Conservation (phyloP, 202 grass and related monocot species). For the Digitaria exilis region DNA sequence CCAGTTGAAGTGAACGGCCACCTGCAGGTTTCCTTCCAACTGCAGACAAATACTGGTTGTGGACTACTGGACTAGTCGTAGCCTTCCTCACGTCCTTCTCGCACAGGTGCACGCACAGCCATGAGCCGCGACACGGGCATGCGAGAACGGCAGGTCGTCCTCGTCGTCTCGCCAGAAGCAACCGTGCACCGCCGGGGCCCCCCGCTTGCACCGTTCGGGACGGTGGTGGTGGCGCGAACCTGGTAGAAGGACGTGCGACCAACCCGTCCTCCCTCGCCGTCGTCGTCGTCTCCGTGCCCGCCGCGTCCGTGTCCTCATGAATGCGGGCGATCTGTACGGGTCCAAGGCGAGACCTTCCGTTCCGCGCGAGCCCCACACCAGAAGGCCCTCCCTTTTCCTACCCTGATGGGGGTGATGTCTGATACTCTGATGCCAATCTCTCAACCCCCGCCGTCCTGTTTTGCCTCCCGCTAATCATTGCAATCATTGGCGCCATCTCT, state of each 20-base stretch:
- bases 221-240: not conserved
- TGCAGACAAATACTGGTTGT: conserved; percentile 33
- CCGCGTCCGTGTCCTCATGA: conserved; percentile 7
- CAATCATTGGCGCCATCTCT: conserved; percentile 50
- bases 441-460: conserved; percentile 34
- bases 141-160: conserved; percentile 7
- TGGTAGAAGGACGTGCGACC: conserved; percentile 39
- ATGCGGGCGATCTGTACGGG: conserved; percentile 22
- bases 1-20: conserved; percentile 44
- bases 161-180: not conserved
- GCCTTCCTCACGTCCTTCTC: not conserved
- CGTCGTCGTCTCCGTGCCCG: not conserved
- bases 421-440: conserved; percentile 49
- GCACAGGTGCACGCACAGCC: not conserved
- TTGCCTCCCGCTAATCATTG: conserved; percentile 48
- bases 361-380: not conserved
- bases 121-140: not conserved
- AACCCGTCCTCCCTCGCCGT: conserved; percentile 14
- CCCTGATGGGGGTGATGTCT: too few species aligned
- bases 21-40: conserved; percentile 20
- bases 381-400: too few species aligned
- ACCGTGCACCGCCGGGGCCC: not conserved
- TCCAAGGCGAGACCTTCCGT: not conserved
- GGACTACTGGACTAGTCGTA: too few species aligned
- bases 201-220: not conserved